phyloP scores from a whole-genome alignment of 805 yeast genomes.

The Teunomyces atbi region DNA sequence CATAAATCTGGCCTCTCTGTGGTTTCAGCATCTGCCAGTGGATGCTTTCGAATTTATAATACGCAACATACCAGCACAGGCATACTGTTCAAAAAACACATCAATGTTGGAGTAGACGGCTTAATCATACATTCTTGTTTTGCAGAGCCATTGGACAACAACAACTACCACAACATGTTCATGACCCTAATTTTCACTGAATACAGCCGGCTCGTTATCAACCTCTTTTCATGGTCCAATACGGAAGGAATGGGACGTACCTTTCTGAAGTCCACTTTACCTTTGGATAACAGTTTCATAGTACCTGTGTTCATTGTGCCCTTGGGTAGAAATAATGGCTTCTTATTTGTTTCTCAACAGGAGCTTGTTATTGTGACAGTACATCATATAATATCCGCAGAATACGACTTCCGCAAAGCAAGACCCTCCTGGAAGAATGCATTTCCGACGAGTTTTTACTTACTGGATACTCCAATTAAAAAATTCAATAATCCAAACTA shows the following conservation, averaged over 20 bases:
- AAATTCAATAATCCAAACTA: slow-evolving; percentile 1
- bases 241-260: slow-evolving; percentile 30
- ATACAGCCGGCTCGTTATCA: slow-evolving; percentile 32
- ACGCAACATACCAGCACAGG: slow-evolving; percentile 38
- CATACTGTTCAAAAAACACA: slow-evolving; percentile 33
- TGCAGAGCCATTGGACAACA: slow-evolving; percentile 27
- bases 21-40: slow-evolving; percentile 36
- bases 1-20: slow-evolving; percentile 40
- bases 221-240: slow-evolving; percentile 42
- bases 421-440: slow-evolving; percentile 17
- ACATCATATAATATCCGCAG: slow-evolving; percentile 49
- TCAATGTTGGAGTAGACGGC: slow-evolving; percentile 43
- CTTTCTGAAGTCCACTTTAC: slow-evolving; percentile 36
- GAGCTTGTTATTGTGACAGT: slow-evolving; percentile 36
- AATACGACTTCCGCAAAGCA: slow-evolving; percentile 30
- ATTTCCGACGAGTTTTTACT: slow-evolving; percentile 42
- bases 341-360: slow-evolving; percentile 37
- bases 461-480: slow-evolving; percentile 21
- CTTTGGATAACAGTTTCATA: slow-evolving; percentile 38
- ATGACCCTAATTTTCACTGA: slow-evolving; percentile 37
- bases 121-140: slow-evolving; percentile 42
- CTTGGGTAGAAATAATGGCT: slow-evolving; percentile 30
- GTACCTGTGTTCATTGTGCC: slow-evolving; percentile 46
- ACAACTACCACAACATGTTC: slow-evolving; percentile 31
- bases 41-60: slow-evolving; percentile 37